These are phyloP conservation scores for Brassica incana DNA, from an alignment of 345 rosid genomes.

Conservation along the genomic window DNA sequence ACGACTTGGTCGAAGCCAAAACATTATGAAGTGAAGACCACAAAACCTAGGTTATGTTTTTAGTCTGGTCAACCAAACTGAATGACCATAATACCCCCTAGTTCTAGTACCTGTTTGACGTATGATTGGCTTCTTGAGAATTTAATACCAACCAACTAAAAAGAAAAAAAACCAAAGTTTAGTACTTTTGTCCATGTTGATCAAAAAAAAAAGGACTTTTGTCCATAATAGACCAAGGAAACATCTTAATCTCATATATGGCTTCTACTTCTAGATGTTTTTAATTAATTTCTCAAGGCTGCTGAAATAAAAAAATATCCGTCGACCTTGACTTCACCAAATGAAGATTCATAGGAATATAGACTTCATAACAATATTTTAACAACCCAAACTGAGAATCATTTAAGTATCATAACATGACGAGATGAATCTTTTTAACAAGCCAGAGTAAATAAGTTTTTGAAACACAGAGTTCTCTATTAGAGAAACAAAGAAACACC, in stretches of 20 bases:
- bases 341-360: neutral
- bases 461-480: neutral
- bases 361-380: neutral
- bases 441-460: slow-evolving; percentile 1
- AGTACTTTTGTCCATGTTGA: neutral
- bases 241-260: neutral
- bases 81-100: neutral
- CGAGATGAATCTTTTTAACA: slow-evolving; percentile 7
- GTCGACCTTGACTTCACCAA: neutral
- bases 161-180: neutral
- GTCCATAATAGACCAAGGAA: neutral
- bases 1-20: neutral
- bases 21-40: neutral
- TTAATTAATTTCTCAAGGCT: neutral
- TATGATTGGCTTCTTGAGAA: neutral
- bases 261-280: neutral
- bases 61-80: slow-evolving; percentile 16
- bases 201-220: neutral
- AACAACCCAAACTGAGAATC: neutral
- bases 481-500: slow-evolving; percentile 4
- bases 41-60: neutral
- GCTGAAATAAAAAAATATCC: neutral
- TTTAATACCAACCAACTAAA: neutral
- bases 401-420: slow-evolving; percentile 1
- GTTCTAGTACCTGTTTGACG: neutral